These are phyloP conservation scores for Phyllosticta capitalensis DNA, from an alignment of 2,329 filamentous ascomycete species.

Conservation along the genomic window DNA sequence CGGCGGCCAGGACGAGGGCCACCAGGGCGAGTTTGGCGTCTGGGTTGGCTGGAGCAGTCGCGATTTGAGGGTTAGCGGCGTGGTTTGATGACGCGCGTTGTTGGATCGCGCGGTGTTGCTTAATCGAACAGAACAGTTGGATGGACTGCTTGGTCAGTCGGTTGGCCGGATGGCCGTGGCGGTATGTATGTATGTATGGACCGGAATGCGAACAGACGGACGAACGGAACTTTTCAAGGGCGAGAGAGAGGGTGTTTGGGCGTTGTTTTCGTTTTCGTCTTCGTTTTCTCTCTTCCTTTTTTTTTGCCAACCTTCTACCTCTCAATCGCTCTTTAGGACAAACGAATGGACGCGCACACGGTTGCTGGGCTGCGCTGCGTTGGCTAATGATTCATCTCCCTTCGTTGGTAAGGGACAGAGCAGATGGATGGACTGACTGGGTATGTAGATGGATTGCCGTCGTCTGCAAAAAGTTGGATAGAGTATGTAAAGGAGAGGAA, in stretches of 20 bases:
- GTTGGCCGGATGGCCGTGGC: too few species aligned
- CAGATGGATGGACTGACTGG: neutral
- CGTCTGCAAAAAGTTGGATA: too few species aligned
- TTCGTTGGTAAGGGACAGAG: too few species aligned
- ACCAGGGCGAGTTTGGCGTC: slow-evolving; percentile 5
- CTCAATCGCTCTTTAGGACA: neutral
- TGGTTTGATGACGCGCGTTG: neutral
- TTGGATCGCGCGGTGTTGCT: neutral
- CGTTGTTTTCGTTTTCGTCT: neutral
- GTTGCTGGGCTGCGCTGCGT: neutral
- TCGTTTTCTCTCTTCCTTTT: neutral
- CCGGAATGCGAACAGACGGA: too few species aligned
- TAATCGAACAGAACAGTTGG: neutral
- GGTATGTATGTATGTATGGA: too few species aligned
- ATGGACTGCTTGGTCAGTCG: too few species aligned
- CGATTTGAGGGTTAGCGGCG: slow-evolving; percentile 6
- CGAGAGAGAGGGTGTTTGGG: neutral
- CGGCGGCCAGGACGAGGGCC: neutral
- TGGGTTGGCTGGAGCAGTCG: slow-evolving; percentile 10
- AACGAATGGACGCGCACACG: too few species aligned
- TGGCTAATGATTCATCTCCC: too few species aligned
- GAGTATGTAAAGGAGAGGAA: too few species aligned
- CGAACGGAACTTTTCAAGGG: too few species aligned
- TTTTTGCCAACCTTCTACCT: neutral
- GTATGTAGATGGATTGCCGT: too few species aligned